A percentile compares a stretch with the other conserved stretches of the same genome.
Evolutionary conservation across 2,329 filamentous ascomycete genomes (phyloP).

Genomic region (Penicillium janthinellum): DNA sequence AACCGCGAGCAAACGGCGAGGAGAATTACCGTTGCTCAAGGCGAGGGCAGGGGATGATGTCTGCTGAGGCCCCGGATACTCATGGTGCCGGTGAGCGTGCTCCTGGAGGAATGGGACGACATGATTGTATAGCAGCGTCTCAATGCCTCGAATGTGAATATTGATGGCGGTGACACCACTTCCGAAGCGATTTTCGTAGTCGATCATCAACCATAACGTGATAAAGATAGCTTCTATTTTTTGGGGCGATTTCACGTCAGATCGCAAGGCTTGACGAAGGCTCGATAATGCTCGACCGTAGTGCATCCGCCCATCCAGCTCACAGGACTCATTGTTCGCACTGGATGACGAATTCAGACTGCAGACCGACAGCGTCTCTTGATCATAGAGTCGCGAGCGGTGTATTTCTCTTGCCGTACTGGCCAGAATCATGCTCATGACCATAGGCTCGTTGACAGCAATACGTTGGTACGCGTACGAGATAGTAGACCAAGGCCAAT

Average conservation of each 20-base stretch:
- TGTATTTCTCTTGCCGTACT: conserved; percentile 28
- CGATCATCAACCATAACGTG: conserved; percentile 33
- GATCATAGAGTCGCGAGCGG: conserved; percentile 23
- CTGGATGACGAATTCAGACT: background rate
- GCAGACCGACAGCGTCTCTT: conserved; percentile 7
- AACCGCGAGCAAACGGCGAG: background rate
- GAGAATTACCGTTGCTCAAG: background rate
- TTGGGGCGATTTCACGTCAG: conserved; percentile 27
- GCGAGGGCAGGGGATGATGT: background rate
- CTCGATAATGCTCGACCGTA: conserved; percentile 29
- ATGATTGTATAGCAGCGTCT: conserved; percentile 27
- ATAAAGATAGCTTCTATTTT: conserved; percentile 32
- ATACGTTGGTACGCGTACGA: conserved; percentile 32
- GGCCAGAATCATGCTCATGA: conserved; percentile 35
- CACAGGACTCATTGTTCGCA: conserved; percentile 13
- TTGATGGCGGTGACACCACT: conserved; percentile 28
- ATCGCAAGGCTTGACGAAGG: conserved; percentile 26
- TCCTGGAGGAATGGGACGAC: conserved; percentile 26
- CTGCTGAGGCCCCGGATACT: background rate
- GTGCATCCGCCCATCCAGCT: conserved; percentile 26
- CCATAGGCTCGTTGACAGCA: conserved; percentile 29
- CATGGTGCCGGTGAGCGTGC: background rate
- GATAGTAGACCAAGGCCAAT: conserved; percentile 32
- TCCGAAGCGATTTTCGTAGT: conserved; percentile 32
- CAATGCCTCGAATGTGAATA: conserved; percentile 29